Conservation (phyloP, 805 yeast species). For the Starmerella cellae region DNA sequence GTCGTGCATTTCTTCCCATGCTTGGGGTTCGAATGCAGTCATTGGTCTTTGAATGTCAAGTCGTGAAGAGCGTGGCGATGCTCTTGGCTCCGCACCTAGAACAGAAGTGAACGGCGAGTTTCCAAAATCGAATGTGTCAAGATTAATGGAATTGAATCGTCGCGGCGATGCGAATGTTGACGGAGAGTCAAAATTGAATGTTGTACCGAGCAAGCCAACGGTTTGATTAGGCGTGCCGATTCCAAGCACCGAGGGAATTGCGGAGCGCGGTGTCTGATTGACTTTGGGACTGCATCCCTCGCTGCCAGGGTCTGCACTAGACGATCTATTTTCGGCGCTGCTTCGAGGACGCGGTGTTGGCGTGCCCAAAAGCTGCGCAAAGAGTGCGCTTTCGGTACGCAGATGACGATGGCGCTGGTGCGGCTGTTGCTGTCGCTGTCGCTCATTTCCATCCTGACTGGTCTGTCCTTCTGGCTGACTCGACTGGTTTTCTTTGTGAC, state of each 20-base stretch:
- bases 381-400: neutral
- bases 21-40: slow-evolving; percentile 21
- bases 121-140: slow-evolving; percentile 9
- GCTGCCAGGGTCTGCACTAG: neutral
- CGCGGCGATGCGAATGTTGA: slow-evolving; percentile 14
- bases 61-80: slow-evolving; percentile 15
- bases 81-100: slow-evolving; percentile 11
- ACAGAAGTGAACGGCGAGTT: slow-evolving; percentile 11
- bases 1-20: slow-evolving; percentile 21
- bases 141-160: slow-evolving; percentile 1
- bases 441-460: neutral
- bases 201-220: slow-evolving; percentile 3
- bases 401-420: neutral
- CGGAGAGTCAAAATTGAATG: slow-evolving; percentile 13
- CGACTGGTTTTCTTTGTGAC: too few relatives aligned
- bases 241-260: neutral
- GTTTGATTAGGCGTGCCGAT: slow-evolving; percentile 8
- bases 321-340: neutral
- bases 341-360: slow-evolving; percentile 1
- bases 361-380: slow-evolving; percentile 1
- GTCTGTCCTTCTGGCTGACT: neutral
- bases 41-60: slow-evolving; percentile 18
- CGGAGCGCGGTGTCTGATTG: neutral
- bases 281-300: neutral
- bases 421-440: neutral